Evolutionary conservation across 2,329 filamentous ascomycete genomes (phyloP), one percentile per base, ranked within the genome.

Genomic region (Teratosphaeria zuluensis): DNA sequence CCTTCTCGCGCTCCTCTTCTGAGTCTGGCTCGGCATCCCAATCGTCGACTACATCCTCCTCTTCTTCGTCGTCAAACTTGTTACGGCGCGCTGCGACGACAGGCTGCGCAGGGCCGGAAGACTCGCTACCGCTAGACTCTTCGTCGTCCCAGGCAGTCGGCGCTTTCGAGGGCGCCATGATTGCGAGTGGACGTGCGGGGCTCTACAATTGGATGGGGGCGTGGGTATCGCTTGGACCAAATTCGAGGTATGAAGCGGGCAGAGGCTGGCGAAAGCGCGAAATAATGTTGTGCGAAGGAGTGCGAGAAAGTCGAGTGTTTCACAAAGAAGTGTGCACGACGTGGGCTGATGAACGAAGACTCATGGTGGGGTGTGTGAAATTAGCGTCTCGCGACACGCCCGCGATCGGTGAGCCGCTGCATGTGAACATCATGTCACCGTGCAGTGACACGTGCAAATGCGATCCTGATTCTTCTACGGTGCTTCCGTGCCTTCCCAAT

Each of bases 1-100:
- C 89, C 81, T 97, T 99, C 76, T 96, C 92, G 69, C 91, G 89
- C 80, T 99, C 94, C 68, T 86, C 92, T 70, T 99, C 94, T 62
- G 91, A 96, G 78, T 99, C 94, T 71, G 97, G 94, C 66, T 89
- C 92, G 59, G 90, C 92, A 70, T 97, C 92, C 94, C 94, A 99
- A 35, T 90, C 92, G 61, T 99, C 94, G 70, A 96, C 84, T 59
- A 97, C 90, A 87, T 96, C 65, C 73, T 81, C 92, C 65, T 88
- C 86, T 35, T 92, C 86, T 58, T 92, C 86, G 67, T 97, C 92
- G 67, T 94, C 91, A 71, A 96, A 96, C 78, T 94, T 90, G 73
- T 82, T 76, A 64, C 83, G 78, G 58, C 77, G 74, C 30, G 62
- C 61, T 28, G 61, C 59, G 52, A 59, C 46, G 54, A 73, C 74